phyloP scores from a whole-genome alignment of 805 yeast species.

The Isabelozyma pseudorhagii region DNA sequence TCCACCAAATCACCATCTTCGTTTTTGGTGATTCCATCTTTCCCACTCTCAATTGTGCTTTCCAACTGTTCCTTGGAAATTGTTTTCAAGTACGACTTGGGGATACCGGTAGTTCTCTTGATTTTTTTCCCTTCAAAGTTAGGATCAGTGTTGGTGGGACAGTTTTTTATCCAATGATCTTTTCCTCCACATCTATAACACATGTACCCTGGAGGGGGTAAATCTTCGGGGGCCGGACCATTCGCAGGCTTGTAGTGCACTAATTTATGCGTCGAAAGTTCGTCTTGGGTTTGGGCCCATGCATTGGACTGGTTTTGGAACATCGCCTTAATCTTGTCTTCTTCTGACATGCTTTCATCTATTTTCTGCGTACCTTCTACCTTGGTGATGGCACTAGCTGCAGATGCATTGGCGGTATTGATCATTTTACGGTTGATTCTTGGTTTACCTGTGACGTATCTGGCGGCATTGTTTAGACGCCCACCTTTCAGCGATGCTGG shows the following conservation, averaged over 20 bases:
- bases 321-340: constrained; percentile 85
- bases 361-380: constrained; percentile 16
- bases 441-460: constrained; percentile 75
- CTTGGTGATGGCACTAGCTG: constrained; percentile 15
- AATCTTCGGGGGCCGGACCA: constrained; percentile 50
- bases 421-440: constrained; percentile 41
- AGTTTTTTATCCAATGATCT: constrained; percentile 90
- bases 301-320: constrained; percentile 90
- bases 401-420: constrained; percentile 23
- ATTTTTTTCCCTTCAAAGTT: constrained; percentile 90
- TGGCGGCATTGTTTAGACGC: constrained; percentile 54
- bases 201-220: constrained; percentile 93
- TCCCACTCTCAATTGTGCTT: constrained; percentile 40
- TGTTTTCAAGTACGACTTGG: constrained; percentile 84
- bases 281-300: constrained; percentile 93
- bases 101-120: constrained; percentile 95
- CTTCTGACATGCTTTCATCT: constrained; percentile 61
- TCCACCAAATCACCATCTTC: constrained; percentile 45
- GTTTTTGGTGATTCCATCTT: constrained; percentile 29
- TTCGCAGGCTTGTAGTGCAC: constrained; percentile 53
- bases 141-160: constrained; percentile 93
- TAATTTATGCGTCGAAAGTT: constrained; percentile 81
- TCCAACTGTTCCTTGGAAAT: constrained; percentile 60
- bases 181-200: constrained; percentile 96
- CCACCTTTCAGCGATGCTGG: constrained; percentile 53